Percentiles rank a stretch among this genome's conserved stretches.
phyloP scores from a whole-genome alignment of 495 filamentous ascomycete species.

The Neohortaea acidophila region DNA sequence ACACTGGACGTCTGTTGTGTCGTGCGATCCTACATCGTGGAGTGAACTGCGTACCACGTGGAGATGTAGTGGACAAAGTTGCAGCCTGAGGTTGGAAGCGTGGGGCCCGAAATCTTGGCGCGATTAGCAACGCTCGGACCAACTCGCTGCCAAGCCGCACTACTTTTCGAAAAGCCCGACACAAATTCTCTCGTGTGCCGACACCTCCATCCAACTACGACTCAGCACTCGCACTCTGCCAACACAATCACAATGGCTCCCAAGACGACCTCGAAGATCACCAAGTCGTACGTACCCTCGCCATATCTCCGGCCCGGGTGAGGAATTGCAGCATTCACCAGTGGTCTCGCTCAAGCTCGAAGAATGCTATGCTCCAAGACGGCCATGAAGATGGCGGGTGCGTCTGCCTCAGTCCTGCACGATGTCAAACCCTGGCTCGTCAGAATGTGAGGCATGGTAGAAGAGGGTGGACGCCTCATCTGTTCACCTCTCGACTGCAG shows the following conservation, averaged over 20 bases:
- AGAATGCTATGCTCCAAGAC: constrained; percentile 19
- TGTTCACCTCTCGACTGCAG: no score
- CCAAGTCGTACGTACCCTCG: constrained; percentile 19
- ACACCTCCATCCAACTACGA: background rate
- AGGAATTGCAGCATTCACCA: constrained; percentile 17
- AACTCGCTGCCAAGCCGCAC: background rate
- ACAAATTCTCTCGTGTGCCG: no score
- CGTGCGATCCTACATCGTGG: no score
- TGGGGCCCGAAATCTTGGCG: constrained; percentile 1
- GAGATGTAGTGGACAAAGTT: background rate
- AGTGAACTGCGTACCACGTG: no score
- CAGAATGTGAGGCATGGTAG: constrained; percentile 26
- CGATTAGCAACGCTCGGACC: background rate
- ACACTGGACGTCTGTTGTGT: no score
- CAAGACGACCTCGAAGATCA: constrained; percentile 5
- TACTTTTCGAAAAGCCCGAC: no score
- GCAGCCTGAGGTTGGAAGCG: background rate
- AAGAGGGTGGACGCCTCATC: no score
- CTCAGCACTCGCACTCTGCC: no score
- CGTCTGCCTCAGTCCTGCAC: constrained; percentile 22
- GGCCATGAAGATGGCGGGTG: constrained; percentile 29
- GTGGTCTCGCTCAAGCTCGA: constrained; percentile 17
- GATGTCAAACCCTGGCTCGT: constrained; percentile 41
- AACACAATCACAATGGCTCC: constrained; percentile 16
- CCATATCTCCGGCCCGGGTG: constrained; percentile 9